phyloP scores from a whole-genome alignment of 169 alveolate species.

The Theileria orientalis region DNA sequence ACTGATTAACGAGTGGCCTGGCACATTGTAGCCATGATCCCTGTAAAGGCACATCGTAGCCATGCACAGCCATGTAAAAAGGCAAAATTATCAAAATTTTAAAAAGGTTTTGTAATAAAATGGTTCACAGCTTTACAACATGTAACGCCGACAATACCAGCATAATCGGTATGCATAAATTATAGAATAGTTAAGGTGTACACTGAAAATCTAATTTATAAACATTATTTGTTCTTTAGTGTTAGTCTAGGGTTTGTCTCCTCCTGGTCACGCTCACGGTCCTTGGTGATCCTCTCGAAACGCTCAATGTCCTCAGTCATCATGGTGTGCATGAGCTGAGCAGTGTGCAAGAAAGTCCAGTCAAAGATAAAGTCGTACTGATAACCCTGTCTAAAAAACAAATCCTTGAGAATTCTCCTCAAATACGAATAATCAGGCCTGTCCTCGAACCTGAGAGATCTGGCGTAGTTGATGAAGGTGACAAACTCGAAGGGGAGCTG shows the following conservation, averaged over 20 bases:
- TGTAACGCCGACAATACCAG: no score
- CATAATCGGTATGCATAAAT: no score
- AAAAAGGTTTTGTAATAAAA: no score
- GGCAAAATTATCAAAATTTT: no score
- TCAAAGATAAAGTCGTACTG: conserved; percentile 92
- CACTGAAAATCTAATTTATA: no score
- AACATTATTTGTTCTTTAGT: conserved; percentile 45
- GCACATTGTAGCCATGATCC: not conserved
- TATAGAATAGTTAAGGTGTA: no score
- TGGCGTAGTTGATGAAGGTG: conserved; percentile 90
- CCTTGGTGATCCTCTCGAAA: conserved; percentile 63
- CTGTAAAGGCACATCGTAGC: not conserved
- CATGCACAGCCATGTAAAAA: no score
- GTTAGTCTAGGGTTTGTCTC: conserved; percentile 48
- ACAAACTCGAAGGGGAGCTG: conserved; percentile 87
- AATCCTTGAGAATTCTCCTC: conserved; percentile 93
- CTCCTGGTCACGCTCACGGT: conserved; percentile 61
- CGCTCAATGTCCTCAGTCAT: conserved; percentile 66
- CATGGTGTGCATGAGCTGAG: conserved; percentile 70
- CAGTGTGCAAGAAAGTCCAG: conserved; percentile 90
- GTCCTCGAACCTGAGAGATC: conserved; percentile 92
- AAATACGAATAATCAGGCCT: conserved; percentile 93
- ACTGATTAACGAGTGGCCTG: not conserved
- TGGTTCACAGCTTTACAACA: no score
- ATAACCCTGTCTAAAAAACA: conserved; percentile 81